Percentiles rank a stretch among this genome's conserved stretches.
Conservation (phyloP, 2,329 filamentous ascomycete species). For the Venturiaceae sp. region DNA sequence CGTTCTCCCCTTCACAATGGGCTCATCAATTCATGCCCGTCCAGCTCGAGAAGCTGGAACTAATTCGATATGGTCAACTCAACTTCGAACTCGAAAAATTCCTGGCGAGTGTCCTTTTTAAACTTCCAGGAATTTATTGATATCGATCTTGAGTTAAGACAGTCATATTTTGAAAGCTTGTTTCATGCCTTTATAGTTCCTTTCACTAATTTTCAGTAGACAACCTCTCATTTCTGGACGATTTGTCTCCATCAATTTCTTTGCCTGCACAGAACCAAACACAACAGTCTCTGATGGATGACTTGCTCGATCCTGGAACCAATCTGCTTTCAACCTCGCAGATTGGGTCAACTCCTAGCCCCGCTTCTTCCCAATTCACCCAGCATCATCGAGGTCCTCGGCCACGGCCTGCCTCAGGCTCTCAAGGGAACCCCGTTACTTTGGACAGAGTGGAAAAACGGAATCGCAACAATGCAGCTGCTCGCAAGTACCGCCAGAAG, state of each 20-base stretch:
- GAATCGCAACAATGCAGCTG: conserved; percentile 60
- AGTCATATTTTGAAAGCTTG: too few relatives aligned
- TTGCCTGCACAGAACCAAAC: not conserved
- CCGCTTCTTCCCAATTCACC: not conserved
- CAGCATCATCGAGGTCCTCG: not conserved
- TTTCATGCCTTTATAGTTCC: too few relatives aligned
- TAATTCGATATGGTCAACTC: too few relatives aligned
- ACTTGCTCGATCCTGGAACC: not conserved
- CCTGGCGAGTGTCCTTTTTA: too few relatives aligned
- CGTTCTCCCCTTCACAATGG: not conserved
- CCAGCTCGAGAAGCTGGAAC: too few relatives aligned
- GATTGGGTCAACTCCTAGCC: not conserved
- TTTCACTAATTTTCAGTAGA: not conserved
- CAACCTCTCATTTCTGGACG: not conserved
- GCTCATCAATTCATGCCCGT: too few relatives aligned
- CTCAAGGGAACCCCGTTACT: not conserved
- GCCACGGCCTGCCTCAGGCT: not conserved
- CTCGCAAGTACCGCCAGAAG: conserved; percentile 61
- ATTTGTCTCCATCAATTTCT: not conserved
- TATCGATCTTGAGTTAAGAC: too few relatives aligned
- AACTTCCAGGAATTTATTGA: too few relatives aligned
- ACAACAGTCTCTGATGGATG: not conserved
- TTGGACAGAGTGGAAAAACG: conserved; percentile 36
- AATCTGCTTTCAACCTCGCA: not conserved
- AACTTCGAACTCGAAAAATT: too few relatives aligned